Percentiles rank a stretch among this genome's conserved stretches.
Conservation (phyloP, 371 early-diverging fungal genomes). For the Haplosporangium sp. region DNA sequence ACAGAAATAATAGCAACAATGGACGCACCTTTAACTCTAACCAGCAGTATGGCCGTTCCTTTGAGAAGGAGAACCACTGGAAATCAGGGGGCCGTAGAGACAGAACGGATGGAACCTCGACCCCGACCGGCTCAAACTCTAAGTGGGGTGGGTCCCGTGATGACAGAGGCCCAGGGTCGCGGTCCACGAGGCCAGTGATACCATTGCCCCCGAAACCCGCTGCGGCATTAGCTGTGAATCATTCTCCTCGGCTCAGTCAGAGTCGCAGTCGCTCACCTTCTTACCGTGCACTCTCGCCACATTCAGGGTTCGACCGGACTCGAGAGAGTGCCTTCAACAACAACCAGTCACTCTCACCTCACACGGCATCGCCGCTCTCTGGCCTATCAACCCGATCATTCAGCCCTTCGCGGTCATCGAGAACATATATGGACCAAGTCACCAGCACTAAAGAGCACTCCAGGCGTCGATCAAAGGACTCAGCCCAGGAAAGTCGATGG, state of each 20-base stretch:
- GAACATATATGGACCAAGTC: conserved; percentile 48
- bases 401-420: conserved; percentile 22
- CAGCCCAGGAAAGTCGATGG: conserved; percentile 32
- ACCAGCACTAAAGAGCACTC: conserved; percentile 7
- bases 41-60: not conserved
- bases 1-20: not conserved
- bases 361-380: not conserved
- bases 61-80: conserved; percentile 15
- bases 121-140: not conserved
- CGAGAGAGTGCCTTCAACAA: conserved; percentile 15
- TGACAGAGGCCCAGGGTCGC: conserved; percentile 6
- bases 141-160: conserved; percentile 10
- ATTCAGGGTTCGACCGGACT: conserved; percentile 21
- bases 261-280: conserved; percentile 49
- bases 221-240: conserved; percentile 28
- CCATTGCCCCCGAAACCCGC: conserved; percentile 50
- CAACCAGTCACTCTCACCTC: conserved; percentile 23
- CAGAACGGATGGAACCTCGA: not conserved
- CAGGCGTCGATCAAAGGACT: conserved; percentile 18
- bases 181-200: conserved; percentile 25
- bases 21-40: not conserved
- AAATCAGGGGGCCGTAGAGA: conserved; percentile 19
- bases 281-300: conserved; percentile 41
- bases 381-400: conserved; percentile 18
- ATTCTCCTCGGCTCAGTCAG: conserved; percentile 11